These are phyloP conservation scores for Boletus barrowsii DNA, from an alignment of 768 basidiomycete genomes.

Conservation along the genomic window DNA sequence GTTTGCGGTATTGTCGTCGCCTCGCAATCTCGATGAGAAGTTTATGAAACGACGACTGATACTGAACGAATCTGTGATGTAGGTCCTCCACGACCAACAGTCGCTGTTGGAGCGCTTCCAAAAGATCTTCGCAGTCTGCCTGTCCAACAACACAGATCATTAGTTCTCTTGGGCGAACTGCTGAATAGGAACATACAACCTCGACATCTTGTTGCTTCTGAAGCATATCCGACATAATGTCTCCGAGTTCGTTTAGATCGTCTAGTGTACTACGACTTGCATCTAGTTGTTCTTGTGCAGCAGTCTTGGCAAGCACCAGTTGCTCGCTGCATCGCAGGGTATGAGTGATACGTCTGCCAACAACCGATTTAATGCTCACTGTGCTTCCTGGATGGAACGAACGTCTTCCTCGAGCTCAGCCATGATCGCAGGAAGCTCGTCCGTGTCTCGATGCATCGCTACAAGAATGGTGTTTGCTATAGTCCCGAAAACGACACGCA, in stretches of 20 bases:
- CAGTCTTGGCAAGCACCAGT: constrained; percentile 42
- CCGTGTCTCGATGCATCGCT: constrained; percentile 83
- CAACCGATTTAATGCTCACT: constrained; percentile 42
- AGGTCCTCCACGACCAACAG: constrained; percentile 61
- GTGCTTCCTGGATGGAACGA: constrained; percentile 47
- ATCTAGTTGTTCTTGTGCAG: constrained; percentile 46
- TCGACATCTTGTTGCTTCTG: constrained; percentile 65
- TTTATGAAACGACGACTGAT: constrained; percentile 70
- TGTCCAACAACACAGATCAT: constrained; percentile 20
- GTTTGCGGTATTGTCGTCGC: constrained; percentile 63
- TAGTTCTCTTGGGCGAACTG: too few relatives aligned
- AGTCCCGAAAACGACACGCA: background rate
- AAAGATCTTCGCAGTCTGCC: constrained; percentile 50
- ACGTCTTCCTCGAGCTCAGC: constrained; percentile 63
- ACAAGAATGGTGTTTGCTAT: background rate
- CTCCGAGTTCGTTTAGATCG: constrained; percentile 73
- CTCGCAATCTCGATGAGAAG: constrained; percentile 72
- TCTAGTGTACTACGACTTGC: constrained; percentile 50
- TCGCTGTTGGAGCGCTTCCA: constrained; percentile 58
- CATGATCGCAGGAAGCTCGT: constrained; percentile 74
- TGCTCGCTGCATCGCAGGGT: constrained; percentile 43
- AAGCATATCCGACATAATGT: constrained; percentile 78
- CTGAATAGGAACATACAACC: constrained; percentile 36
- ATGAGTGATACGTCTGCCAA: constrained; percentile 1
- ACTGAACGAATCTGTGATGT: constrained; percentile 62